Evolutionary conservation across 2,329 filamentous ascomycete genomes (phyloP), one percentile per base, ranked within the genome.

Genomic region (Sporothrix variecibatus): DNA sequence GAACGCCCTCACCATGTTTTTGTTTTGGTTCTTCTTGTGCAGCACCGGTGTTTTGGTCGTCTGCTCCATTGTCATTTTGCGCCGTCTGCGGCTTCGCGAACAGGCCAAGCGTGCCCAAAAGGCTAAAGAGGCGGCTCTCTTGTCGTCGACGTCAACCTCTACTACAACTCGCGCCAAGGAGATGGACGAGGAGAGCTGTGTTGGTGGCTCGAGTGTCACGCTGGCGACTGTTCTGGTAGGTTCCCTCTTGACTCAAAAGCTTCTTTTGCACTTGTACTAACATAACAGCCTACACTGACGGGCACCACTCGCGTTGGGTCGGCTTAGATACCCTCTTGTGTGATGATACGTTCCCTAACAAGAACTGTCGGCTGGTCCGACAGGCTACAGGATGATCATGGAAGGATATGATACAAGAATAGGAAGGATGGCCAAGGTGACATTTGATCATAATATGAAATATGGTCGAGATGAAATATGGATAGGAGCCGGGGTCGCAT

Each of bases 1-100:
- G 60, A 73, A 77, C 73, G 71, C 72, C 17, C 69, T 76, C 65
- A 64, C 68, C 71, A 73, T 76, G 51, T 73, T 77, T 11, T 56
- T 77, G 28, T 76, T 77, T 23, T 74, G 74, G 72, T 74, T 77
- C 71, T 77, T 77, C 38, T 23, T 77, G 65, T 73, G 74, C 72
- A 71, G 69, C 49, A 74, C 75, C 17, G 46, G 58, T 28, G 69
- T 40, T 3, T 49, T 75, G 46, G 75, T 77, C 12, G 38, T 62
- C n/a, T 56, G 60, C 17, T 72, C 72, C 34, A 17, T 73, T 2
- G 28, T 73, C 23, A 46, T 72, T 5, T 64, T 77, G 67, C 75
- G 71, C 40, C 76, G 75, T 1, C 38, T 71, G 28, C 75, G 74
- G 62, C 74, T 46, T 17, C 74, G 73, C 28, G 74, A 74, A 26